phyloP scores from a whole-genome alignment of 805 yeast species.

The Priceomyces carsonii region DNA sequence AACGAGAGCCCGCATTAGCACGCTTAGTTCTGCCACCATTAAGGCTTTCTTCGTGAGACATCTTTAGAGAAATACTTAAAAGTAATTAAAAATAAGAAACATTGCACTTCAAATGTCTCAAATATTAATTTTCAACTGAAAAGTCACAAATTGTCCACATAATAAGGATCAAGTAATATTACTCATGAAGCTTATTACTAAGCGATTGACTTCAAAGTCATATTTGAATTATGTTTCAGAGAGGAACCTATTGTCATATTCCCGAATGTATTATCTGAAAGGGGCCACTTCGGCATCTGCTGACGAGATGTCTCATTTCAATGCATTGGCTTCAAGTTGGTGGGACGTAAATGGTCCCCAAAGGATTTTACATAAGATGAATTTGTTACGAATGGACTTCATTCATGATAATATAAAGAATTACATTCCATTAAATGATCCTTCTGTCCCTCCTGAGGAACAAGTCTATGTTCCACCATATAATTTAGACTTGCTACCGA shows the following conservation, averaged over 20 bases:
- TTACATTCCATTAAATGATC: conserved; percentile 43
- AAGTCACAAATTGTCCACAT: too few relatives aligned
- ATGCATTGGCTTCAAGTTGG: conserved; percentile 91
- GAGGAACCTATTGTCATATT: too few relatives aligned
- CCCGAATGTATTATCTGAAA: too few relatives aligned
- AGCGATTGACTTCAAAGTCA: too few relatives aligned
- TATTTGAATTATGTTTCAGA: too few relatives aligned
- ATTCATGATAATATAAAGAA: conserved; percentile 59
- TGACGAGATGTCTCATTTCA: conserved; percentile 79
- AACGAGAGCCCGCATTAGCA: conserved; percentile 86
- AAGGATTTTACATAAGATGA: conserved; percentile 92
- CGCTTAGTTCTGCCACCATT: conserved; percentile 77
- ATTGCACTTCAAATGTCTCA: too few relatives aligned
- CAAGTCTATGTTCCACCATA: conserved; percentile 78
- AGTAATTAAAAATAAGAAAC: too few relatives aligned
- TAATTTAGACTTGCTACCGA: conserved; percentile 65
- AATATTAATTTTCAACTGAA: too few relatives aligned
- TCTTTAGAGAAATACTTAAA: too few relatives aligned
- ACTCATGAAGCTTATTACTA: too few relatives aligned
- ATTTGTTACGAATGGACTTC: conserved; percentile 84
- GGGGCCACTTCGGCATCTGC: conserved; percentile 44
- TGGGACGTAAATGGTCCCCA: conserved; percentile 97
- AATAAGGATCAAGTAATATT: too few relatives aligned
- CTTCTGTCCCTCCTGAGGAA: conserved; percentile 31
- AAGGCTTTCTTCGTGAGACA: conserved; percentile 50